Evolutionary conservation across 2,329 filamentous ascomycete species (phyloP).

Genomic region (Juglanconis oblonga): DNA sequence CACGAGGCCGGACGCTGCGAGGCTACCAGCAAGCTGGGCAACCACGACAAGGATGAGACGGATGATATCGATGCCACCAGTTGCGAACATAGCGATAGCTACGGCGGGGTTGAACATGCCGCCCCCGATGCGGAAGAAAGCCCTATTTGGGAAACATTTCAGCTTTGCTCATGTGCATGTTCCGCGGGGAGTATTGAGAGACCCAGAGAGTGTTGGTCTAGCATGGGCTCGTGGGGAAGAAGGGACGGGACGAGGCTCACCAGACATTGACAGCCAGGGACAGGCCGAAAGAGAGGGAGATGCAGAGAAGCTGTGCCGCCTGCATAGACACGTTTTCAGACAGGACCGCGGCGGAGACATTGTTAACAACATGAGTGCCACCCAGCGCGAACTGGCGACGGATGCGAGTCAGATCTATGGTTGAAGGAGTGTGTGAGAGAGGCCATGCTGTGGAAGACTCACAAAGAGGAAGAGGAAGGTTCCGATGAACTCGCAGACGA

Average conservation of each 20-base stretch:
- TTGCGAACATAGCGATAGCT: slow-evolving; percentile 59
- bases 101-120: slow-evolving; percentile 52
- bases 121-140: slow-evolving; percentile 53
- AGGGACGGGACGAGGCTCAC: slow-evolving; percentile 19
- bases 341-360: slow-evolving; percentile 15
- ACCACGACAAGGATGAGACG: slow-evolving; percentile 51
- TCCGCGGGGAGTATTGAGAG: background rate
- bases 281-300: slow-evolving; percentile 48
- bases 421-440: background rate
- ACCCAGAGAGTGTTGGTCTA: background rate
- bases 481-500: slow-evolving; percentile 49
- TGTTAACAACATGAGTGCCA: slow-evolving; percentile 26
- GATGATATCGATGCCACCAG: slow-evolving; percentile 52
- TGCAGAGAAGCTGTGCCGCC: slow-evolving; percentile 42
- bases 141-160: slow-evolving; percentile 14
- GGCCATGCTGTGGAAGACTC: slow-evolving; percentile 20
- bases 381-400: slow-evolving; percentile 25
- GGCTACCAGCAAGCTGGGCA: slow-evolving; percentile 57
- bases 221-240: background rate
- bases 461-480: slow-evolving; percentile 51
- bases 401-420: background rate
- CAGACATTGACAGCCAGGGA: slow-evolving; percentile 53
- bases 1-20: slow-evolving; percentile 57
- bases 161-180: background rate
- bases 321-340: slow-evolving; percentile 26